Evolutionary conservation across 1,139 yeast species (phyloP).

Genomic region (Keqinozyma sinolaborantium): DNA sequence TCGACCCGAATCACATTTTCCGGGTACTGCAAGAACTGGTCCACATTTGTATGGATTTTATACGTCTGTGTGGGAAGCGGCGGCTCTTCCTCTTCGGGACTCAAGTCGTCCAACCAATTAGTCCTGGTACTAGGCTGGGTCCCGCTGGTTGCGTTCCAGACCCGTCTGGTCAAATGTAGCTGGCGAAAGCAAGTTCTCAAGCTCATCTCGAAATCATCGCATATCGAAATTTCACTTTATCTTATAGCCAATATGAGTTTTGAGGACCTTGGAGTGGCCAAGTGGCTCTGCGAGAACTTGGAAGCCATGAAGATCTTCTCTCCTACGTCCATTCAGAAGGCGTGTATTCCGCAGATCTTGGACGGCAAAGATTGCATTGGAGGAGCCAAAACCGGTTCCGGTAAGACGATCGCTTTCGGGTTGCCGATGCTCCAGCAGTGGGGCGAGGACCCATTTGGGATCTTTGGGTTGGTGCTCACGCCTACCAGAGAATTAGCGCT

Average conservation of each 20-base stretch:
- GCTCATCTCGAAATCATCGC: no score
- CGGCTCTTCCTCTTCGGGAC: conserved; percentile 5
- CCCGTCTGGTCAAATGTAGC: background rate
- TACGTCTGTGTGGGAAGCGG: conserved; percentile 8
- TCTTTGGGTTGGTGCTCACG: conserved; percentile 82
- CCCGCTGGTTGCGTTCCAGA: no score
- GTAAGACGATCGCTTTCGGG: conserved; percentile 96
- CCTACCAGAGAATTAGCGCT: conserved; percentile 96
- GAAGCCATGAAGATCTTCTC: conserved; percentile 73
- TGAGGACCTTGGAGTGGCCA: conserved; percentile 68
- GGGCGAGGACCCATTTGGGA: conserved; percentile 94
- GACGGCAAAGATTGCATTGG: conserved; percentile 91
- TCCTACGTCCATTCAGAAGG: conserved; percentile 85
- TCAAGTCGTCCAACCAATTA: conserved; percentile 13
- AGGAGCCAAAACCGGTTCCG: conserved; percentile 98
- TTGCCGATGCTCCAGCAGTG: conserved; percentile 93
- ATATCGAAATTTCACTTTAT: no score
- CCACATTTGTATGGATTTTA: conserved; percentile 4
- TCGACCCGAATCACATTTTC: conserved; percentile 6
- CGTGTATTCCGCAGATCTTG: conserved; percentile 85
- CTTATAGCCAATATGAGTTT: conserved; percentile 37
- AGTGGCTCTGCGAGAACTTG: conserved; percentile 83
- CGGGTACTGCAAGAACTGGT: background rate
- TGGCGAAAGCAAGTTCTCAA: no score
- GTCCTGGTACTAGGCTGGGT: no score